Evolutionary conservation across 2,329 filamentous ascomycete genomes (phyloP).

Genomic region (Dryadomyces sulphureus): DNA sequence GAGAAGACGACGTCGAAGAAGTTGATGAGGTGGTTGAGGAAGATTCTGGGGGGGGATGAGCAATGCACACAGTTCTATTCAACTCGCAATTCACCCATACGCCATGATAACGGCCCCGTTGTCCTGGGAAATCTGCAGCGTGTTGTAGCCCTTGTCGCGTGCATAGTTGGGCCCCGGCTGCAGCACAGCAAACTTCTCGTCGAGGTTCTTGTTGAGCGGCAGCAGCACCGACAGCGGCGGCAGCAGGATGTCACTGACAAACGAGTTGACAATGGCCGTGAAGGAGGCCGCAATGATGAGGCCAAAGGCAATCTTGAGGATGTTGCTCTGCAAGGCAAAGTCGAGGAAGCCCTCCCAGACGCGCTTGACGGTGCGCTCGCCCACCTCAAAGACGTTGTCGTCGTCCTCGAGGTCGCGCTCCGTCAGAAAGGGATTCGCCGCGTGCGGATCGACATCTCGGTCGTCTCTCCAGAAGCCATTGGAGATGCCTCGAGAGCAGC

Average conservation of each 20-base stretch:
- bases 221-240: constrained; percentile 55
- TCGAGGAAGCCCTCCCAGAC: constrained; percentile 52
- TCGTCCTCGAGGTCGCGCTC: constrained; percentile 22
- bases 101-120: constrained; percentile 61
- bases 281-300: constrained; percentile 60
- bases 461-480: no score
- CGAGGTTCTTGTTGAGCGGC: constrained; percentile 55
- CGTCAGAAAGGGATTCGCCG: constrained; percentile 19
- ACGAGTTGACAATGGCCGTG: constrained; percentile 55
- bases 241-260: constrained; percentile 56
- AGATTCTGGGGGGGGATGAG: constrained; percentile 17
- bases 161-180: constrained; percentile 39
- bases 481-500: no score
- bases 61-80: constrained; percentile 4
- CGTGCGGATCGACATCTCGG: constrained; percentile 13
- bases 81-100: constrained; percentile 39
- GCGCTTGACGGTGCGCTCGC: constrained; percentile 31
- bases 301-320: constrained; percentile 61
- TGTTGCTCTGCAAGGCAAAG: constrained; percentile 61
- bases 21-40: constrained; percentile 48
- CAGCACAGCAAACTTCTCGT: constrained; percentile 59
- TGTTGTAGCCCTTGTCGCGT: constrained; percentile 47
- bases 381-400: constrained; percentile 22
- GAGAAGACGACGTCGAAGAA: constrained; percentile 52
- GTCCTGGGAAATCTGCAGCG: constrained; percentile 49